A percentile compares a stretch with the other conserved stretches of the same genome.
Evolutionary conservation across 1,139 yeast genomes (phyloP).

Genomic region (Magnusiomyces paraingens): DNA sequence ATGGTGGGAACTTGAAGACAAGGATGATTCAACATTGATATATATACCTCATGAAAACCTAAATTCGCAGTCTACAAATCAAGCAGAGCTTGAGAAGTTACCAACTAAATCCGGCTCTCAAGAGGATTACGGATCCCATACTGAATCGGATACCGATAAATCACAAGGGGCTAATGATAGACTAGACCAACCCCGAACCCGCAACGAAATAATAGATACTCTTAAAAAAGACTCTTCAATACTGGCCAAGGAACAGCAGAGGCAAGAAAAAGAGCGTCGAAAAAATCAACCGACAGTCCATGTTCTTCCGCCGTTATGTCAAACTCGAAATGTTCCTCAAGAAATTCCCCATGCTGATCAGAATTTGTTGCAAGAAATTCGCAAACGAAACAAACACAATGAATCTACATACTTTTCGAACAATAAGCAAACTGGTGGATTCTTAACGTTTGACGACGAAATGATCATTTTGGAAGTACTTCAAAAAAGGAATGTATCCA

Average conservation of each 20-base stretch:
- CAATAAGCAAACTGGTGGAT: slow-evolving; percentile 10
- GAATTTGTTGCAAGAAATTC: background rate
- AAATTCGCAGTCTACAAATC: background rate
- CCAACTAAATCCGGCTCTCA: background rate
- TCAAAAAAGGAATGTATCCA: background rate
- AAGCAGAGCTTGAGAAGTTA: background rate
- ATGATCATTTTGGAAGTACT: slow-evolving; percentile 14
- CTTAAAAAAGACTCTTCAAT: no score
- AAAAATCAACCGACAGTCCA: no score
- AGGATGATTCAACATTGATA: background rate
- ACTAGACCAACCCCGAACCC: no score
- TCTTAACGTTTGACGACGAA: slow-evolving; percentile 17
- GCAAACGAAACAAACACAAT: background rate
- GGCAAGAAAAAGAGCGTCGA: no score
- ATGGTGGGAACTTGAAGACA: slow-evolving; percentile 18
- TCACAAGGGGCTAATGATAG: no score
- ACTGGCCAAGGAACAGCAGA: no score
- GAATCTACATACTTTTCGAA: background rate
- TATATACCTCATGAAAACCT: background rate
- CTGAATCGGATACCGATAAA: background rate
- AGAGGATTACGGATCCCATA: background rate
- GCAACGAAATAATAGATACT: no score
- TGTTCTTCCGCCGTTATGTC: no score
- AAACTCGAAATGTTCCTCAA: no score
- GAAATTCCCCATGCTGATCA: background rate